Evolutionary conservation across 164 flowering plant species (phyloP).

Genomic region (Litsea cubeba): DNA sequence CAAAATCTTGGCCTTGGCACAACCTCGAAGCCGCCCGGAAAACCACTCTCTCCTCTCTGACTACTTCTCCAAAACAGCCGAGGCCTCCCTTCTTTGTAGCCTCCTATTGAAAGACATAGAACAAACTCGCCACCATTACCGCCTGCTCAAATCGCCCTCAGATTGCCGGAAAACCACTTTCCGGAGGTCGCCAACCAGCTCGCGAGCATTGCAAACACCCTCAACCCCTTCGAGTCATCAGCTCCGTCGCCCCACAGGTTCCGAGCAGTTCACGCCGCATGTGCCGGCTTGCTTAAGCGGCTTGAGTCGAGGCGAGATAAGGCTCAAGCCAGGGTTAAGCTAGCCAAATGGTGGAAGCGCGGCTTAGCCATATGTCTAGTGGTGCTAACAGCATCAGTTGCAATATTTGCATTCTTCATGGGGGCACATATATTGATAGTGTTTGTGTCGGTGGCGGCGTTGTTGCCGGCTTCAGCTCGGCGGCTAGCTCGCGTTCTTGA

Average conservation of each 20-base stretch:
- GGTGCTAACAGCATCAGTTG: slow-evolving; percentile 39
- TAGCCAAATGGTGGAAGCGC: slow-evolving; percentile 20
- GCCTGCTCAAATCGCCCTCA: slow-evolving; percentile 21
- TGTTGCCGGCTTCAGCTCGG: slow-evolving; percentile 28
- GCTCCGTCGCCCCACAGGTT: slow-evolving; percentile 31
- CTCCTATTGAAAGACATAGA: slow-evolving; percentile 42
- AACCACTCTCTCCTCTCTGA: slow-evolving; percentile 35
- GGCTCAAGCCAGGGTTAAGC: slow-evolving; percentile 36
- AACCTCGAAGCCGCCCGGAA: slow-evolving; percentile 16
- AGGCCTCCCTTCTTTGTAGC: slow-evolving; percentile 54
- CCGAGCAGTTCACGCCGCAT: slow-evolving; percentile 28
- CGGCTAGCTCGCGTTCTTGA: slow-evolving; percentile 19
- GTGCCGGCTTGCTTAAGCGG: slow-evolving; percentile 41
- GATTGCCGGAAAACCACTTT: slow-evolving; percentile 6
- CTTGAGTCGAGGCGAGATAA: slow-evolving; percentile 47
- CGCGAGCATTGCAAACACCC: slow-evolving; percentile 25
- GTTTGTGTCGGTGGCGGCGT: slow-evolving; percentile 39
- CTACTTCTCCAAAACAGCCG: slow-evolving; percentile 53
- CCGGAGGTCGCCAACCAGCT: slow-evolving; percentile 15
- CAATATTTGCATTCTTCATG: slow-evolving; percentile 17
- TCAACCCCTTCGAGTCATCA: slow-evolving; percentile 33
- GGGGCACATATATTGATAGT: slow-evolving; percentile 39
- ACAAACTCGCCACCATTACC: slow-evolving; percentile 29
- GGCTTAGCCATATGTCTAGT: slow-evolving; percentile 43
- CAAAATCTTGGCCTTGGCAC: slow-evolving; percentile 22